A percentile compares a stretch with the other conserved stretches of the same genome.
Conservation (phyloP, 345 rosid genomes). For the Pistacia integerrima region DNA sequence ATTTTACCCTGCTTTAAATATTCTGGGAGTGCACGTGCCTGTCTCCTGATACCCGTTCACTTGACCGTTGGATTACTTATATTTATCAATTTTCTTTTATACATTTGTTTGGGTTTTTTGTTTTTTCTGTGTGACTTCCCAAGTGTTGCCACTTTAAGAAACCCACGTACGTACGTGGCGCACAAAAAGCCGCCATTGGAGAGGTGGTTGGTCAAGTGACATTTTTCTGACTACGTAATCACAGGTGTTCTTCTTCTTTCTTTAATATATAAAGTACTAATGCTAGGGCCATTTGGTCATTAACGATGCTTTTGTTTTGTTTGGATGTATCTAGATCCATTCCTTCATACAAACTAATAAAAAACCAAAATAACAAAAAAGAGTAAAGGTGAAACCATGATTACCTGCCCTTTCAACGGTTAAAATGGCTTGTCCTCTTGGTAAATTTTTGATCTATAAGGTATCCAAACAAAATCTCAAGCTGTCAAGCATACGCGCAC, state of each 20-base stretch:
- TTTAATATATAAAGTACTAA: background rate
- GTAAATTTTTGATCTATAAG: background rate
- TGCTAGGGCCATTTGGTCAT: background rate
- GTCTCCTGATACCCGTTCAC: slow-evolving; percentile 41
- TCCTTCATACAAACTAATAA: too few relatives aligned
- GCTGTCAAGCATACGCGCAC: slow-evolving; percentile 5
- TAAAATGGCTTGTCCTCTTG: slow-evolving; percentile 14
- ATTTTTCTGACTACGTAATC: slow-evolving; percentile 6
- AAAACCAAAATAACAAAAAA: background rate
- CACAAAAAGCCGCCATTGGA: slow-evolving; percentile 15
- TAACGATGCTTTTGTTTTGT: background rate
- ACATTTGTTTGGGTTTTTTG: background rate
- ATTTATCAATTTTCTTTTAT: background rate
- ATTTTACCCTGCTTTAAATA: slow-evolving; percentile 7
- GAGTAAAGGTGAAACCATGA: slow-evolving; percentile 15
- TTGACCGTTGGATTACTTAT: slow-evolving; percentile 50
- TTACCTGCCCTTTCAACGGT: slow-evolving; percentile 7
- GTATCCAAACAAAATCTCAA: too few relatives aligned
- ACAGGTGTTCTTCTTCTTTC: background rate
- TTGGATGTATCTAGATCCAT: too few relatives aligned
- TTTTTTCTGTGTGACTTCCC: background rate
- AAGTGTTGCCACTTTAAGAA: slow-evolving; percentile 11
- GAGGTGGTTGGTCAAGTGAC: background rate
- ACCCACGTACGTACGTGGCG: slow-evolving; percentile 24
- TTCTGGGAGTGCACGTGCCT: slow-evolving; percentile 47